These are phyloP conservation scores for Volvariella surrecta DNA, from an alignment of 1,284 basidiomycete genomes.

Conservation along the genomic window DNA sequence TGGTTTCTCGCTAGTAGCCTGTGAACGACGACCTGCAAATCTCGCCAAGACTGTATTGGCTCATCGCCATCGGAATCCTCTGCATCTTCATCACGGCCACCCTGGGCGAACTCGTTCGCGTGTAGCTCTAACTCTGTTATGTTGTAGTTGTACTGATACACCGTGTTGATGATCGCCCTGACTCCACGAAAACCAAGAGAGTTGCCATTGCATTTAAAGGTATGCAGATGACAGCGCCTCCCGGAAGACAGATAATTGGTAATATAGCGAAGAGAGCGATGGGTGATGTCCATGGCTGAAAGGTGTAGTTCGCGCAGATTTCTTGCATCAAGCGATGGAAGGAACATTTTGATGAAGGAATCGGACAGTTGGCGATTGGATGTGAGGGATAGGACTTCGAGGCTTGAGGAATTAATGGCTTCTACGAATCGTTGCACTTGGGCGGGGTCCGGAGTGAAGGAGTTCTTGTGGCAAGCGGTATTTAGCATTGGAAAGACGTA, in stretches of 20 bases:
- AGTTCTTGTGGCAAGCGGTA: slow-evolving; percentile 28
- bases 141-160: slow-evolving; percentile 40
- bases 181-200: slow-evolving; percentile 37
- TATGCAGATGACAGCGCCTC: slow-evolving; percentile 37
- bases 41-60: slow-evolving; percentile 2
- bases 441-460: slow-evolving; percentile 27
- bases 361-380: slow-evolving; percentile 37
- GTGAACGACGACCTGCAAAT: slow-evolving; percentile 15
- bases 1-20: slow-evolving; percentile 38
- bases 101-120: slow-evolving; percentile 30
- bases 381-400: slow-evolving; percentile 37
- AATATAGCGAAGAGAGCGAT: slow-evolving; percentile 33
- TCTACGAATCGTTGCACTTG: slow-evolving; percentile 28
- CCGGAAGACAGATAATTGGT: slow-evolving; percentile 44
- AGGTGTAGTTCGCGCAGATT: slow-evolving; percentile 47
- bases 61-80: slow-evolving; percentile 3
- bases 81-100: slow-evolving; percentile 5
- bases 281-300: slow-evolving; percentile 43
- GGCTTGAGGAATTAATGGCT: slow-evolving; percentile 39
- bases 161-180: slow-evolving; percentile 33
- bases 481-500: background rate
- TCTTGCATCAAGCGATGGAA: slow-evolving; percentile 36
- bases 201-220: slow-evolving; percentile 51
- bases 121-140: slow-evolving; percentile 42
- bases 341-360: slow-evolving; percentile 38